phyloP scores from a whole-genome alignment of 257 asterid genomes.

The Mitragyna speciosa region DNA sequence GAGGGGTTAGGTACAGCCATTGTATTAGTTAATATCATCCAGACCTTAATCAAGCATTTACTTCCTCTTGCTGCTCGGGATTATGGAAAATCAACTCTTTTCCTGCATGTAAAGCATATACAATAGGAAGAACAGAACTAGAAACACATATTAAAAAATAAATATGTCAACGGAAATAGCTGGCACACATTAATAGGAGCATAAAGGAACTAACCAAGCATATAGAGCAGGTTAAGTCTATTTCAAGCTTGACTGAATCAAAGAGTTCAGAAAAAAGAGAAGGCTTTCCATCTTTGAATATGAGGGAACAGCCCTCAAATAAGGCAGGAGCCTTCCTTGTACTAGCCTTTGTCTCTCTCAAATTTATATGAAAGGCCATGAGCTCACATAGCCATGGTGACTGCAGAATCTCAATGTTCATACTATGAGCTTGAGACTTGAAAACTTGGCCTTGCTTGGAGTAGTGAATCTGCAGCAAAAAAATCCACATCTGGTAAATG shows the following conservation, averaged over 20 bases:
- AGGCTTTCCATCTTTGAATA: slow-evolving; percentile 57
- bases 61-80: neutral
- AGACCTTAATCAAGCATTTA: neutral
- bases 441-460: slow-evolving; percentile 96
- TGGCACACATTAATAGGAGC: neutral
- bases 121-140: neutral
- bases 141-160: neutral
- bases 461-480: slow-evolving; percentile 60
- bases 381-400: slow-evolving; percentile 97
- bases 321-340: slow-evolving; percentile 40
- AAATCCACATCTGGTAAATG: neutral
- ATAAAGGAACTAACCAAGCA: slow-evolving; percentile 68
- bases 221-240: slow-evolving; percentile 87
- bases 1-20: neutral
- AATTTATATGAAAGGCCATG: slow-evolving; percentile 81
- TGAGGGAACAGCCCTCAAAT: slow-evolving; percentile 64
- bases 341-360: slow-evolving; percentile 40
- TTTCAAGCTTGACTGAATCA: slow-evolving; percentile 74
- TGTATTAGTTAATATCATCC: neutral
- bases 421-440: slow-evolving; percentile 76
- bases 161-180: neutral
- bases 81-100: neutral
- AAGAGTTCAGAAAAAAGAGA: slow-evolving; percentile 70
- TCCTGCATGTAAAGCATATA: neutral
- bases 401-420: slow-evolving; percentile 88